Conservation (phyloP, 1,284 basidiomycete species). For the Trametes pubescens region DNA sequence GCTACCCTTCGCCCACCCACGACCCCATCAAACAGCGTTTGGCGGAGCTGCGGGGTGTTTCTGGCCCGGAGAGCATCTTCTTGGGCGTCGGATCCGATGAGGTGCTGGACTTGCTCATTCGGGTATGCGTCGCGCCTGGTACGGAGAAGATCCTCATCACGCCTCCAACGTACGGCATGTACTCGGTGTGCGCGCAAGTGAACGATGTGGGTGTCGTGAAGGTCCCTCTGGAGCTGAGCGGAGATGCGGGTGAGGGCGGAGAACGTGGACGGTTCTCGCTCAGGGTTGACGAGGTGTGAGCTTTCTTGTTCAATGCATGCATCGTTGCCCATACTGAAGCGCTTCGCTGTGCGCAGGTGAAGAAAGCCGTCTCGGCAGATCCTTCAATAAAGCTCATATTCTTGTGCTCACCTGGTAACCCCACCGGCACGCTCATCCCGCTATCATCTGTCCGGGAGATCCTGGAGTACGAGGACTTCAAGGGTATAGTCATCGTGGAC, state of each 20-base stretch:
- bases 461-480: slow-evolving; percentile 84
- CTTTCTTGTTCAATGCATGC: slow-evolving; percentile 3
- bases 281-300: slow-evolving; percentile 76
- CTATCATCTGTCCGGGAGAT: slow-evolving; percentile 76
- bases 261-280: slow-evolving; percentile 83
- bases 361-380: slow-evolving; percentile 70
- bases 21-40: slow-evolving; percentile 83
- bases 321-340: slow-evolving; percentile 3
- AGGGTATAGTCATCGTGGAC: slow-evolving; percentile 93
- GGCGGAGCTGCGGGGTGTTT: slow-evolving; percentile 74
- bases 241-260: slow-evolving; percentile 67
- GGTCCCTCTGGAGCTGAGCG: slow-evolving; percentile 76
- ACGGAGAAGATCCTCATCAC: slow-evolving; percentile 85
- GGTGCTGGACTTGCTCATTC: slow-evolving; percentile 94
- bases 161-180: slow-evolving; percentile 99
- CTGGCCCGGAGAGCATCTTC: slow-evolving; percentile 80
- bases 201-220: slow-evolving; percentile 92
- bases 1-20: slow-evolving; percentile 90
- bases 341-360: slow-evolving; percentile 61
- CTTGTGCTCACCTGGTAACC: slow-evolving; percentile 97
- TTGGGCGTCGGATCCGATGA: slow-evolving; percentile 98
- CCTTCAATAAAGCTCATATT: slow-evolving; percentile 90
- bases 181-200: slow-evolving; percentile 92
- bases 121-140: slow-evolving; percentile 87
- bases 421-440: slow-evolving; percentile 90